A percentile compares a stretch with the other conserved stretches of the same genome.
Conservation (phyloP, 768 basidiomycete genomes). For the Leccinum rimulosum region DNA sequence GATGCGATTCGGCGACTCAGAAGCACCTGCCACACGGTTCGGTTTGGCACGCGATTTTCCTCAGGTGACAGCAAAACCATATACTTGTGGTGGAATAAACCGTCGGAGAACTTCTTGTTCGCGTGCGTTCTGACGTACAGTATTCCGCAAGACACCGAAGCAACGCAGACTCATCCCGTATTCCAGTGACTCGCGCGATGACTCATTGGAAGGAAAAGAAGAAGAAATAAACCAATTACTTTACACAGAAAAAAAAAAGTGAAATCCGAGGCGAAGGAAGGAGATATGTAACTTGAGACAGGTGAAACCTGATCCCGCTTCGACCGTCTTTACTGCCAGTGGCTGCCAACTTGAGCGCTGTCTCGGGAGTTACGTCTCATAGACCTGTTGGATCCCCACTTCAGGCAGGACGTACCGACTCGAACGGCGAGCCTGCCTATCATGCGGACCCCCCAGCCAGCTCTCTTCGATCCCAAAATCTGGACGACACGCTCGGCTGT, state of each 20-base stretch:
- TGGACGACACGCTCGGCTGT: neutral
- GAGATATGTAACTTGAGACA: neutral
- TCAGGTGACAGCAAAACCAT: neutral
- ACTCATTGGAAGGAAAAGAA: neutral
- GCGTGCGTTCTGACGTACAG: neutral
- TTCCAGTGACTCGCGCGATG: neutral
- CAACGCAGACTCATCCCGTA: neutral
- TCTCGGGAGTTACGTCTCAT: neutral
- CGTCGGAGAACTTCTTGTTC: neutral
- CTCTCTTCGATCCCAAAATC: neutral
- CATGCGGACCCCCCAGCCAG: neutral
- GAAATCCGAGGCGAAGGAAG: neutral
- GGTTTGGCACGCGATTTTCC: neutral
- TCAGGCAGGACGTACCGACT: neutral
- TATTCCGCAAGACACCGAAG: neutral
- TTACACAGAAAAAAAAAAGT: neutral
- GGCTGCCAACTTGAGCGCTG: neutral
- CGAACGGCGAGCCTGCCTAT: neutral
- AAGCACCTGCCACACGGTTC: conserved; percentile 1
- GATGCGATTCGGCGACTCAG: neutral
- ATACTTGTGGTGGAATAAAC: neutral
- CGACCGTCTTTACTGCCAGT: neutral
- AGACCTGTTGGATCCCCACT: neutral
- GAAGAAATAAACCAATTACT: neutral
- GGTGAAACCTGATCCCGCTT: conserved; percentile 6